Evolutionary conservation across 2,329 filamentous ascomycete species (phyloP).

Genomic region (Xylaria sp.): DNA sequence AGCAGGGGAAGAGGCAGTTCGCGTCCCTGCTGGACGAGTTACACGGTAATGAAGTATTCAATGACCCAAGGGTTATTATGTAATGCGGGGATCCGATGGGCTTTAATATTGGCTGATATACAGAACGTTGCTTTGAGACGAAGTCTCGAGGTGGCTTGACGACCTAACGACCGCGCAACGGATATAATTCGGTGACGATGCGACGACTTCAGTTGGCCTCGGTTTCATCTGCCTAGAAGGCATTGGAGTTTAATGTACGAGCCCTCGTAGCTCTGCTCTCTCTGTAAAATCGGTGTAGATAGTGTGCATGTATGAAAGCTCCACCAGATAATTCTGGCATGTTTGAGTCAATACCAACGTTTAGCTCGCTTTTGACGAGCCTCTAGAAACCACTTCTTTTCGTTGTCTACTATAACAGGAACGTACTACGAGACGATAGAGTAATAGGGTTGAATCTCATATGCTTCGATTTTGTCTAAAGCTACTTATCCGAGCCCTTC

Average conservation of each 20-base stretch:
- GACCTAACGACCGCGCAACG: not conserved
- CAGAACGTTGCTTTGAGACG: not conserved
- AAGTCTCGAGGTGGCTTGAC: not conserved
- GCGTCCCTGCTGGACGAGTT: slow-evolving; percentile 54
- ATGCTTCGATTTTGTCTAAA: not conserved
- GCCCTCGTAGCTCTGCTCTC: not conserved
- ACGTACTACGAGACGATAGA: not conserved
- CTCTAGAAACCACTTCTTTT: not conserved
- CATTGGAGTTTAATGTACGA: not conserved
- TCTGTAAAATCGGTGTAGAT: not conserved
- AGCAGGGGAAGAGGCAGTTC: slow-evolving; percentile 51
- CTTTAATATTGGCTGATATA: not conserved
- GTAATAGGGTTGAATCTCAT: not conserved
- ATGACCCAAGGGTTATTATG: not conserved
- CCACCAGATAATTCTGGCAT: not conserved
- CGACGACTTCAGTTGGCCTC: not conserved
- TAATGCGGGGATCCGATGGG: not conserved
- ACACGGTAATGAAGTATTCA: slow-evolving; percentile 45
- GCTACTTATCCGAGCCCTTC: not conserved
- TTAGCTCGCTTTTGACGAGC: not conserved
- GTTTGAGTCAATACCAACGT: not conserved
- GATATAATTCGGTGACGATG: slow-evolving; percentile 13
- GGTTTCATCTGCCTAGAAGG: not conserved
- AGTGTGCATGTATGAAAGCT: not conserved
- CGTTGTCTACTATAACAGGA: not conserved